A percentile compares a stretch with the other conserved stretches of the same genome.
phyloP scores from a whole-genome alignment of 164 flowering plant genomes.

The Annona squamosa region DNA sequence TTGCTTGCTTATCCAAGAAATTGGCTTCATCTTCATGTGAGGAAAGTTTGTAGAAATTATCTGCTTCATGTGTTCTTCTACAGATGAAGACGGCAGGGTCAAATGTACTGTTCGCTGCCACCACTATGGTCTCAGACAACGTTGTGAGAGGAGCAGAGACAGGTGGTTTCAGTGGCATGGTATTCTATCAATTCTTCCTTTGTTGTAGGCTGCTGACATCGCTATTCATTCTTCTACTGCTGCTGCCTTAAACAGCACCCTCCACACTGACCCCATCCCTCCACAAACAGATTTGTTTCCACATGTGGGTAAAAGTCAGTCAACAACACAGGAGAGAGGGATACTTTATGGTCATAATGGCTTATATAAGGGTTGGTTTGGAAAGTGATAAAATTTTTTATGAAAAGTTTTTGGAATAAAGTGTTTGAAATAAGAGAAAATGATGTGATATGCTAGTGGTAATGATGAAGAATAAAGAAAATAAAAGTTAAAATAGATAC shows the following conservation, averaged over 20 bases:
- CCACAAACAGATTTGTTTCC: too few species aligned
- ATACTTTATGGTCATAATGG: too few species aligned
- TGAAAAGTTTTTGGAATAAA: too few species aligned
- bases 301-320: too few species aligned
- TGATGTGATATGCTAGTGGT: too few species aligned
- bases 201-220: constrained; percentile 1
- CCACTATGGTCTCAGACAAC: constrained; percentile 88
- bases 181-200: constrained; percentile 17
- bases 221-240: neutral
- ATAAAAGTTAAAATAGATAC: too few species aligned
- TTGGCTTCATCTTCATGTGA: neutral
- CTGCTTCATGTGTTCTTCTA: constrained; percentile 10
- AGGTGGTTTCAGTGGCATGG: constrained; percentile 90
- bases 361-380: too few species aligned
- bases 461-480: too few species aligned
- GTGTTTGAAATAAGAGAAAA: too few species aligned
- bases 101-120: constrained; percentile 75
- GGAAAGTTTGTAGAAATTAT: constrained; percentile 1
- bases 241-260: neutral
- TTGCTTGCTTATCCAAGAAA: neutral
- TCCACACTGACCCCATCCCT: too few species aligned
- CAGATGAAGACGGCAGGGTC: constrained; percentile 92
- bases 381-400: too few species aligned
- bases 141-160: constrained; percentile 89
- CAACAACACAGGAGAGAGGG: too few species aligned